Conservation (phyloP, 768 basidiomycete species). For the Mycena crocata region DNA sequence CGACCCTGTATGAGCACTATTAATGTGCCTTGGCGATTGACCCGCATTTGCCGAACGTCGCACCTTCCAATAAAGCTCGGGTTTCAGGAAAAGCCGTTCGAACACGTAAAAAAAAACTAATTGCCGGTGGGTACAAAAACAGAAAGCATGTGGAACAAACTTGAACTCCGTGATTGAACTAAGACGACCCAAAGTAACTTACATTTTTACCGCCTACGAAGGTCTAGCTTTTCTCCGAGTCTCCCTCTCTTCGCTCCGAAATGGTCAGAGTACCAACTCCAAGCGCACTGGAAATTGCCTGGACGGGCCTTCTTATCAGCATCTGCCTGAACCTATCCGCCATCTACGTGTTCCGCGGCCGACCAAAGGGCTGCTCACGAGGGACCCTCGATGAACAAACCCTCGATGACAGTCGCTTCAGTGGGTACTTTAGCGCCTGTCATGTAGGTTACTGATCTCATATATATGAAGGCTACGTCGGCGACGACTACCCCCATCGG, state of each 20-base stretch:
- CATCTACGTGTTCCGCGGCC: constrained; percentile 22
- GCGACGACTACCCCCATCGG: constrained; percentile 30
- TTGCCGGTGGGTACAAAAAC: too few species aligned
- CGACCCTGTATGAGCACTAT: too few species aligned
- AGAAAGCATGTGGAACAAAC: too few species aligned
- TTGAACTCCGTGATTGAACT: too few species aligned
- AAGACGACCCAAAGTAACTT: too few species aligned
- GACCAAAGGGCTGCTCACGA: neutral
- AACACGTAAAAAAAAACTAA: too few species aligned
- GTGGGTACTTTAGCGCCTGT: neutral
- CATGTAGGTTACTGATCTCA: neutral
- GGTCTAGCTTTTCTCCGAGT: neutral
- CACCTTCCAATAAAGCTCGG: too few species aligned
- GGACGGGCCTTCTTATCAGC: constrained; percentile 23
- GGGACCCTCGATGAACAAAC: too few species aligned
- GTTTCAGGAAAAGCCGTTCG: too few species aligned
- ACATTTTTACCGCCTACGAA: neutral
- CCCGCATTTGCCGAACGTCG: too few species aligned
- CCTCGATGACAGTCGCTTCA: constrained; percentile 33
- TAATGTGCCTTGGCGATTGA: too few species aligned
- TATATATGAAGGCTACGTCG: constrained; percentile 23
- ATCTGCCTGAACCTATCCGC: constrained; percentile 29
- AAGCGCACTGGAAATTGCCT: constrained; percentile 25
- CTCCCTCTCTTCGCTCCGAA: neutral
- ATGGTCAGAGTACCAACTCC: constrained; percentile 8